Evolutionary conservation across 495 filamentous ascomycete species (phyloP).

Genomic region (Xeromyces bisporus): DNA sequence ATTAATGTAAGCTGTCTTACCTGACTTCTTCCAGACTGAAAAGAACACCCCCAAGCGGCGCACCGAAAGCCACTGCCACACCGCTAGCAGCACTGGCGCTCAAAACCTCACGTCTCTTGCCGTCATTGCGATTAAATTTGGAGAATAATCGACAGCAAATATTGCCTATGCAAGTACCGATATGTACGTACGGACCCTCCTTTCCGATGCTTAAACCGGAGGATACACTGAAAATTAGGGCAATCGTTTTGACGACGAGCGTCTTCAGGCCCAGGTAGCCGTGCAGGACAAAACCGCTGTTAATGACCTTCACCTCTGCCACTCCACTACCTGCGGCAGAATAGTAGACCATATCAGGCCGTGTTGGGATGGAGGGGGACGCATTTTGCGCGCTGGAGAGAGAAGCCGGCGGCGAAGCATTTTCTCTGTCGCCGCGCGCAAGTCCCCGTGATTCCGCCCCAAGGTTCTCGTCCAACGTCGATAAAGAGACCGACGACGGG

Average conservation of each 20-base stretch:
- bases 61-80: constrained; percentile 89
- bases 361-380: constrained; percentile 13
- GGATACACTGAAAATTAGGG: constrained; percentile 71
- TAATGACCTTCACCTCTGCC: constrained; percentile 91
- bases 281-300: constrained; percentile 93
- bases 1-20: constrained; percentile 10
- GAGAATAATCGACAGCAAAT: constrained; percentile 81
- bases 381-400: constrained; percentile 12
- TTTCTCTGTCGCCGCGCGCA: constrained; percentile 16
- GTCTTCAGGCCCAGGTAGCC: constrained; percentile 87
- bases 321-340: constrained; percentile 93
- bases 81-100: constrained; percentile 85
- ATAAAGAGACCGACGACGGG: constrained; percentile 68
- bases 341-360: constrained; percentile 76
- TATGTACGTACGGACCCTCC: constrained; percentile 95
- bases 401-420: constrained; percentile 27
- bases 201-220: constrained; percentile 90
- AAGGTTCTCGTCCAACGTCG: constrained; percentile 77
- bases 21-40: constrained; percentile 91
- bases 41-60: constrained; percentile 80
- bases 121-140: constrained; percentile 91
- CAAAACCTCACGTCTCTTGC: constrained; percentile 75
- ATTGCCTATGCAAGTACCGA: constrained; percentile 89
- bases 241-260: constrained; percentile 69
- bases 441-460: constrained; percentile 31